Evolutionary conservation across 2,329 filamentous ascomycete genomes (phyloP), one percentile per base, ranked within the genome.

Genomic region (Pseudogymnoascus verrucosus): DNA sequence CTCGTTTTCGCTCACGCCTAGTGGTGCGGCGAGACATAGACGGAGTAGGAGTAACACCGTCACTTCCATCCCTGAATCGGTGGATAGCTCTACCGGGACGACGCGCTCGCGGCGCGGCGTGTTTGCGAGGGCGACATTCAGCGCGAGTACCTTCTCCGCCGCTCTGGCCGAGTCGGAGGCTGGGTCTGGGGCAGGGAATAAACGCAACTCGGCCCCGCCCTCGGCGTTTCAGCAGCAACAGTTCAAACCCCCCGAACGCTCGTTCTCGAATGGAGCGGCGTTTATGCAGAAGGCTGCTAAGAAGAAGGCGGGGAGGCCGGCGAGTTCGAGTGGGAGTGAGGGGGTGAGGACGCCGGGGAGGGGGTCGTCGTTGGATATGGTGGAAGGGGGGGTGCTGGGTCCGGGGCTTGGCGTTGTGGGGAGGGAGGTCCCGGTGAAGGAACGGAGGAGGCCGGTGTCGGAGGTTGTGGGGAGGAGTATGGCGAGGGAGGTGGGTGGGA

Each of bases 241-340:
- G 14, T 59, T 34, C 5, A 63, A 14, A 16, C 61, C 61, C 6
- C 77, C 78, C 23, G 76, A 74, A 34, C 74, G 79, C 23, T 74
- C 79, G 1, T 77, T 78, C 3, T 82, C 79, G 44, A 78, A 77
- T 0, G 80, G 80, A 0, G 76, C 78, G 1, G 77, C 78, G 4
- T 81, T 78, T 62, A 76, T 81, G 72, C 76, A 79, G 63, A 68
- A 70, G 23, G 68, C 67, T 39, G 65, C 69, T 37, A 69, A 69
- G 21, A 69, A 71, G 16, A 68, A 66, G 62, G 65, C 64, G 11
- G 63, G 62, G 3, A 68, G 62, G 59, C 42, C 65, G 7, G 65
- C 64, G n/a, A 70, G 66, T 40, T 70, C 67, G 10, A 65, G 69
- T 34, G 60, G 65, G 5, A 72, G 69, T 61, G 72, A 73, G 26